Percentiles rank a stretch among this genome's conserved stretches.
These are phyloP conservation scores for Selaginella moellendorffii DNA, from an alignment of 75 land plant genomes.

Conservation along the genomic window DNA sequence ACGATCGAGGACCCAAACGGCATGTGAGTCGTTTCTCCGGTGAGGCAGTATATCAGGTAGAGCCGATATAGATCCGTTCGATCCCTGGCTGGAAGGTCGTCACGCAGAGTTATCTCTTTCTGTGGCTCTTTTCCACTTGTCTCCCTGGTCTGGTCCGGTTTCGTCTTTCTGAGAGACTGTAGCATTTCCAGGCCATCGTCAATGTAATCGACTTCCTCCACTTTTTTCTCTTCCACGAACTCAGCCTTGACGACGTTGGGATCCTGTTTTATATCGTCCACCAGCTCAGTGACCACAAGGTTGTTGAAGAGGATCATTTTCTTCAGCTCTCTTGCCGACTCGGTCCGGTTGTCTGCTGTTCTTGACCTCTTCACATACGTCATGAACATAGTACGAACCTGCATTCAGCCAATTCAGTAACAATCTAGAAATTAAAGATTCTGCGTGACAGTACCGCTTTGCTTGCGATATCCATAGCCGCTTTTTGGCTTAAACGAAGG, in stretches of 20 bases:
- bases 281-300: conserved; percentile 60
- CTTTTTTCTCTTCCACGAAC: no score
- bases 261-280: conserved; percentile 70
- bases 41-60: conserved; percentile 60
- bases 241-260: conserved; percentile 7
- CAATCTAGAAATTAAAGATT: neutral
- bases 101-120: conserved; percentile 66
- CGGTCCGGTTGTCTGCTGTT: conserved; percentile 42
- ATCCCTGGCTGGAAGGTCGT: conserved; percentile 69
- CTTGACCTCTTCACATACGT: conserved; percentile 51
- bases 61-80: conserved; percentile 64
- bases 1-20: conserved; percentile 75
- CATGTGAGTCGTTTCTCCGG: conserved; percentile 60
- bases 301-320: conserved; percentile 79
- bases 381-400: conserved; percentile 63
- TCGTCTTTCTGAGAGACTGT: conserved; percentile 46
- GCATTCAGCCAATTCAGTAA: conserved; percentile 7
- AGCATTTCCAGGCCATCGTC: conserved; percentile 47
- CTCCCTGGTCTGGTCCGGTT: conserved; percentile 35
- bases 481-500: conserved; percentile 59
- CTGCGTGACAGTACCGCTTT: conserved; percentile 56
- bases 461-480: conserved; percentile 74
- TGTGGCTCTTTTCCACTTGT: conserved; percentile 48
- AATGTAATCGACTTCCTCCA: conserved; percentile 33
- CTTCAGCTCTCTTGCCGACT: conserved; percentile 66